A percentile compares a stretch with the other conserved stretches of the same genome.
Evolutionary conservation across 805 yeast genomes (phyloP).

Genomic region (Wickerhamomyces rabaulensis): DNA sequence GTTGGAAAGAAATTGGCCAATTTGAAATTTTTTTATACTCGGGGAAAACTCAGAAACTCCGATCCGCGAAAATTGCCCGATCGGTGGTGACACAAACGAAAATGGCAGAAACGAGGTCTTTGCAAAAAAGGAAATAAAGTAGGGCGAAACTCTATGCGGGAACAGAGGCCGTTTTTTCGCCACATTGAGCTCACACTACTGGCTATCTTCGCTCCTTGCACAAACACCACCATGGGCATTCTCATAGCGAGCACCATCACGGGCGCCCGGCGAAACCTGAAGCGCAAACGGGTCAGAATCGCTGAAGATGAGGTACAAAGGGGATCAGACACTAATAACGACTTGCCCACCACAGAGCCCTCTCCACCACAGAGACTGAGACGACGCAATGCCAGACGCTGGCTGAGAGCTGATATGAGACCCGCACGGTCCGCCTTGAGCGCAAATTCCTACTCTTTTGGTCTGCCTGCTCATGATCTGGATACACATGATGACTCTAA

Average conservation of each 20-base stretch:
- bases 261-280: background rate
- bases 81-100: background rate
- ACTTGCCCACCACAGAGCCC: background rate
- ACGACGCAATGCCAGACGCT: slow-evolving; percentile 7
- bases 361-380: slow-evolving; percentile 3
- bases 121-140: background rate
- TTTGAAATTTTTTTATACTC: background rate
- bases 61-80: background rate
- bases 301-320: background rate
- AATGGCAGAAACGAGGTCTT: background rate
- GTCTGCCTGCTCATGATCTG: background rate
- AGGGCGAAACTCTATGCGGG: background rate
- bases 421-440: background rate
- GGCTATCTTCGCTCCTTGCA: background rate
- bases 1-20: background rate
- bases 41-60: too few species aligned
- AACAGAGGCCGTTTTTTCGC: background rate
- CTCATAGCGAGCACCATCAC: background rate
- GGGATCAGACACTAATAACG: background rate
- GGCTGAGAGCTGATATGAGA: slow-evolving; percentile 1
- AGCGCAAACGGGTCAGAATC: background rate
- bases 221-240: background rate
- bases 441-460: background rate
- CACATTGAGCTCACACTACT: background rate
- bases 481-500: background rate